Base-by-base conservation (phyloP, 176 grass and related monocot species). In the Eragrostis nindensis region DNA sequence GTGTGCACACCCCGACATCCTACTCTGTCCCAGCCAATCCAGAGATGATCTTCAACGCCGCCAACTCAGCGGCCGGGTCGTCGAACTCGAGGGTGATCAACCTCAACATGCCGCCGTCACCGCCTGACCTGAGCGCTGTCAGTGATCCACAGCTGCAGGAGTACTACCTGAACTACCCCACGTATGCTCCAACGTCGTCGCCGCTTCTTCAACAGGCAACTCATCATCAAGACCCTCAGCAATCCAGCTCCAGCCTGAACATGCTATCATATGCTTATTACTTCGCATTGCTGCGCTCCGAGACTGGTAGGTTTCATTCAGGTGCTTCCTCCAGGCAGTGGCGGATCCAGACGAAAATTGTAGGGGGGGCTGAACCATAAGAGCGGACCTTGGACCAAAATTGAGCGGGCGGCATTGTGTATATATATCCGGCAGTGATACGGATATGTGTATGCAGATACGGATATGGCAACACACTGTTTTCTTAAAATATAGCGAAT, bases 51-150 rank as follows among this genome's bases (percentile, higher is more conserved):
- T 46, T 75, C 19, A 47, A 32, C 11, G 6, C 32, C 9, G 14
- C 42, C 24, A 80, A 62, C 36, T 22, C 18, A 0, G 12, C 6
- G 2, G 11, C 5, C 6, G 30, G 42, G 15, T 47, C 67, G 17
- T 1, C 48, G 14, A 32, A 11, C 11, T 38, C 10, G 8, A 26
- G 27, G 17, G 39, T 15, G 39, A 50, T 79, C 49, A 59, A 79
- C 19, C n/a, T 60, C 41, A 53, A 43, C 62, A 61, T 18, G 62
- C 24, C 81, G 11, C 6, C 80, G 10, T 0, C 2, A 21, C 16
- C 65, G 47, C 80, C 62, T 21, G 69, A 80, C 69, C 75, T 74
- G 9, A 88, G 80, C 62, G 17, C 38, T 43, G 74, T 48, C 13
- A 21, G n/a, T 46, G 75, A 74, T 7, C 70, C 11, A n/a, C 1